These are phyloP conservation scores for Saccharomyces hybrid DNA, from an alignment of 1,139 yeast species.

Conservation along the genomic window DNA sequence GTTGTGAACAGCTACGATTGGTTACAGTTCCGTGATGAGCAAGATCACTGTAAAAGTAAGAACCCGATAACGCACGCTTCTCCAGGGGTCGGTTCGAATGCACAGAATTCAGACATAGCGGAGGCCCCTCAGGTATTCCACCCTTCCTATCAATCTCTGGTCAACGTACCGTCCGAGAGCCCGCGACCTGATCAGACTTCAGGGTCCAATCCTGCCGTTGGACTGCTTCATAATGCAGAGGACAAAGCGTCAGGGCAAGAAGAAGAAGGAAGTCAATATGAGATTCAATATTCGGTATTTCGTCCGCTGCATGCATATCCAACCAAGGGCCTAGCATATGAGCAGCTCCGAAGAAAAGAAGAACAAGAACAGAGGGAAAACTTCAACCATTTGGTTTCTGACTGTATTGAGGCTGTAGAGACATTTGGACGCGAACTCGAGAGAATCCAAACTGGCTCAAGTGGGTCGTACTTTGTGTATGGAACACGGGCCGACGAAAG, in stretches of 20 bases:
- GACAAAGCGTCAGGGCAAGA: not conserved
- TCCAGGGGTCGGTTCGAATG: not conserved
- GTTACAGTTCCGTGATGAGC: constrained; percentile 16
- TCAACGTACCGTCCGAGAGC: not conserved
- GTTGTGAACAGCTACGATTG: constrained; percentile 19
- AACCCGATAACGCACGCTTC: constrained; percentile 1
- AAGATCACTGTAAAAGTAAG: constrained; percentile 7
- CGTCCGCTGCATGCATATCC: constrained; percentile 33
- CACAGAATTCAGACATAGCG: not conserved
- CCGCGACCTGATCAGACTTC: not conserved
- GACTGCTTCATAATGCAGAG: constrained; percentile 1
- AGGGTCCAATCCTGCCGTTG: not conserved
- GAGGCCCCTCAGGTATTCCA: not conserved
- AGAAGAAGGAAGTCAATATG: constrained; percentile 16
- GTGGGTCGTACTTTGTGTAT: constrained; percentile 62
- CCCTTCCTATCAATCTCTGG: not conserved
- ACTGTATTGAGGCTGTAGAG: constrained; percentile 40
- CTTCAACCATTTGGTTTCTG: constrained; percentile 30
- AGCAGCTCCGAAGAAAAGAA: not conserved
- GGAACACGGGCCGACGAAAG: constrained; percentile 20
- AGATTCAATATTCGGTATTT: constrained; percentile 49
- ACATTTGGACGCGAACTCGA: constrained; percentile 37
- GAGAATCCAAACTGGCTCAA: constrained; percentile 58
- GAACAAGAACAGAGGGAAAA: not conserved
- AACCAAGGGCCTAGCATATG: not conserved